Evolutionary conservation across 192 early-diverging fungal species (phyloP).

Genomic region (Rhizophagus sp.): DNA sequence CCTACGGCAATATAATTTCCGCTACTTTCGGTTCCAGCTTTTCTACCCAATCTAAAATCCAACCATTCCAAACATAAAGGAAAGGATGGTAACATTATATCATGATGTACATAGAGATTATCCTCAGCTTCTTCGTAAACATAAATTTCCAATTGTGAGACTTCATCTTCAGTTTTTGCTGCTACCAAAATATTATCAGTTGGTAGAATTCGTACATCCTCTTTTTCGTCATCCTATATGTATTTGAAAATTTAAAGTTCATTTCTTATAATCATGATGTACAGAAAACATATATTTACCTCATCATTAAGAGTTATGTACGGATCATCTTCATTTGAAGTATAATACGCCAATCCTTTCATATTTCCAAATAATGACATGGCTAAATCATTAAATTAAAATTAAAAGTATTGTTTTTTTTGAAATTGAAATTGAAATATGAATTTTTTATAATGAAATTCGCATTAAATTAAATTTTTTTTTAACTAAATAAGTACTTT

Average conservation of each 20-base stretch:
- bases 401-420: too few relatives aligned
- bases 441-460: too few relatives aligned
- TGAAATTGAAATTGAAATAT: too few relatives aligned
- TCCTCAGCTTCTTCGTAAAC: slow-evolving; percentile 88
- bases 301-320: slow-evolving; percentile 73
- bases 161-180: slow-evolving; percentile 95
- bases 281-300: slow-evolving; percentile 28
- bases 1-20: slow-evolving; percentile 96
- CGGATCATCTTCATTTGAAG: slow-evolving; percentile 80
- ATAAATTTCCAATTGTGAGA: slow-evolving; percentile 94
- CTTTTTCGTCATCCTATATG: slow-evolving; percentile 72
- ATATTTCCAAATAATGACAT: slow-evolving; percentile 82
- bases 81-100: slow-evolving; percentile 96
- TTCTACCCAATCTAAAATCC: slow-evolving; percentile 81
- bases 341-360: slow-evolving; percentile 85
- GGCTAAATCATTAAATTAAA: slow-evolving; percentile 37
- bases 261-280: too few relatives aligned
- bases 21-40: slow-evolving; percentile 46
- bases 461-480: too few relatives aligned
- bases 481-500: not conserved
- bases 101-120: slow-evolving; percentile 97
- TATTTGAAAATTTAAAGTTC: too few relatives aligned
- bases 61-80: slow-evolving; percentile 96
- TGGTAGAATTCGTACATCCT: slow-evolving; percentile 75
- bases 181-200: slow-evolving; percentile 89